A percentile compares a stretch with the other conserved stretches of the same genome.
Evolutionary conservation across 768 basidiomycete species (phyloP).

Genomic region (Cyathus striatus): DNA sequence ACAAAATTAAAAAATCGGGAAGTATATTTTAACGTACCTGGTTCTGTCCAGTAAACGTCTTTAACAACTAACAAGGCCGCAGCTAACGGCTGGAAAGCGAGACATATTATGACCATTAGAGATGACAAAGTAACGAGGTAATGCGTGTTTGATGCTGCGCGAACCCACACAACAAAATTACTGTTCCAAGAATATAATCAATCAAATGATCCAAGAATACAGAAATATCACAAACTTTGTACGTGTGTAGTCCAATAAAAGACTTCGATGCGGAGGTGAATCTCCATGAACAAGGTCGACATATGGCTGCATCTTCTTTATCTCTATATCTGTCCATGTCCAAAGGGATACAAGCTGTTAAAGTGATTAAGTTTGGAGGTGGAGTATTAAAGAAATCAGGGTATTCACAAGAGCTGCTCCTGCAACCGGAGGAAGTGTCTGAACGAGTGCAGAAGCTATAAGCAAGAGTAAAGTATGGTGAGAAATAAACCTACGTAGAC

Average conservation of each 20-base stretch:
- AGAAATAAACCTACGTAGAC: constrained; percentile 36
- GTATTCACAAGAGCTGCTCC: constrained; percentile 37
- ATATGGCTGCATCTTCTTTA: constrained; percentile 59
- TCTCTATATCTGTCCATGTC: constrained; percentile 54
- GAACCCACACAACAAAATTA: constrained; percentile 43
- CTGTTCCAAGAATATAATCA: constrained; percentile 14
- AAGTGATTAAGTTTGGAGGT: background rate
- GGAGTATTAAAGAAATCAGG: constrained; percentile 1
- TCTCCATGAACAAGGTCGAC: constrained; percentile 53
- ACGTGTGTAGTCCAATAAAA: constrained; percentile 51
- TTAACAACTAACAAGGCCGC: constrained; percentile 44
- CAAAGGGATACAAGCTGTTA: constrained; percentile 41
- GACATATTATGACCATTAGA: constrained; percentile 40
- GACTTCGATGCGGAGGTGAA: constrained; percentile 44
- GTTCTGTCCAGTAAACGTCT: constrained; percentile 35
- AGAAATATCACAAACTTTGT: constrained; percentile 27
- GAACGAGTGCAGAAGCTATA: too few relatives aligned
- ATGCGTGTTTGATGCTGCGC: constrained; percentile 40
- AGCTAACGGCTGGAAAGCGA: constrained; percentile 48
- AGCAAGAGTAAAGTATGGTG: constrained; percentile 1
- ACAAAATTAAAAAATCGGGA: background rate
- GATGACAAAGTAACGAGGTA: constrained; percentile 46
- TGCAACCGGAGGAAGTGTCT: constrained; percentile 51
- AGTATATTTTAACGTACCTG: constrained; percentile 26
- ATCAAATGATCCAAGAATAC: background rate